Base-by-base conservation (phyloP, 1,139 yeast genomes). In the Zygoascus meyerae region DNA sequence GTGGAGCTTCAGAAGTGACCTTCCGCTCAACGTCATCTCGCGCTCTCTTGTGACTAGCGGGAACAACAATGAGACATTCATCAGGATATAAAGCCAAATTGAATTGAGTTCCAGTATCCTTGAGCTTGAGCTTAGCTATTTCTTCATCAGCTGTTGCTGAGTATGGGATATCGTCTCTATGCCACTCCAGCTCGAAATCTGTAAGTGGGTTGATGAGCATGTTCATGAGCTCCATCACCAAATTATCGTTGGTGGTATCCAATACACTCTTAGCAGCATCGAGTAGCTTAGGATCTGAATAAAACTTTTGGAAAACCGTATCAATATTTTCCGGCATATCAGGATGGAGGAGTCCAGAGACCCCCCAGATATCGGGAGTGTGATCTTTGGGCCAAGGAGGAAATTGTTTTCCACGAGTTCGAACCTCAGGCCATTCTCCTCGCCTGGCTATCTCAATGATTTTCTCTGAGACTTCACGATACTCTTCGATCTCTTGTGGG, bases 321-420 rank as follows among this genome's bases (percentile, higher is more conserved):
- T 50, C 47, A 11, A 53, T 42, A 30, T 48, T 59, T 3, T 69
- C 72, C 1, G 69, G 69, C 52, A 75, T 63, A 45, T 71, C 75
- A 0, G 81, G 81, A 53, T 76, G 74, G 58, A 77, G 64, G 45
- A 77, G 64, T 1, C 78, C 78, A 10, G 74, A 63, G 12, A 77
- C 65, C 1, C 81, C 81, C 81, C 81, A 77, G 50, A 77, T 76
- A 52, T 77, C 80, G 2, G 80, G 79, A 49, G 72, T 70, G 55
- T 72, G 74, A 53, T 74, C 73, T 52, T 67, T 65, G 11, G 80
- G 80, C 81, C 81, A 77, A 17, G 81, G 81, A 3, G 81, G 81
- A 55, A 77, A 77, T 57, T 76, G 81, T 53, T 77, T 77, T 5
- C 79, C 79, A 44, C 75, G 62, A 3, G 79, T 75, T 56, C 81